These are phyloP conservation scores for Acarospora socialis DNA, from an alignment of 2,329 filamentous ascomycete species.

Conservation along the genomic window DNA sequence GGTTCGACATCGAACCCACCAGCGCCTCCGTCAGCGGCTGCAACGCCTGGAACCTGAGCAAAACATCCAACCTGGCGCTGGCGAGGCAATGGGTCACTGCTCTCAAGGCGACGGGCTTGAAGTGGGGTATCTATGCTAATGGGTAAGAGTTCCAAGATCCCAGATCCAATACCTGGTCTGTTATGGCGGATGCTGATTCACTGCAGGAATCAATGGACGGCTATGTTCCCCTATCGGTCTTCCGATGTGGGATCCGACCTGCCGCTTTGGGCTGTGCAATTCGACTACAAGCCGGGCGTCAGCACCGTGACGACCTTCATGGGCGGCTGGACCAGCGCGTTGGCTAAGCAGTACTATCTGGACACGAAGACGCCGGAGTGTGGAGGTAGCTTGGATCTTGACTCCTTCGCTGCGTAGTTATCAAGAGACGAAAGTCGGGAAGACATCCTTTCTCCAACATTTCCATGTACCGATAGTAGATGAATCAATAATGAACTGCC, in stretches of 20 bases:
- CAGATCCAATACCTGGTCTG: background rate
- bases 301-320: slow-evolving; percentile 16
- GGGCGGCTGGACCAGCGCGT: slow-evolving; percentile 16
- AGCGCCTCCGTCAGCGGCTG: slow-evolving; percentile 7
- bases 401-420: slow-evolving; percentile 6
- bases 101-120: slow-evolving; percentile 11
- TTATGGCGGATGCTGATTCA: background rate
- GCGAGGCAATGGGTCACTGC: slow-evolving; percentile 15
- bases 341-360: slow-evolving; percentile 16
- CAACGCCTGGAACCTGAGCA: slow-evolving; percentile 16
- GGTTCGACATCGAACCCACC: slow-evolving; percentile 16
- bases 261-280: slow-evolving; percentile 17
- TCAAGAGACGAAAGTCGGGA: too few species aligned
- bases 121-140: slow-evolving; percentile 18
- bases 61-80: slow-evolving; percentile 12
- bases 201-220: slow-evolving; percentile 16
- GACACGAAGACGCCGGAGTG: slow-evolving; percentile 13
- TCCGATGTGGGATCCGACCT: slow-evolving; percentile 16
- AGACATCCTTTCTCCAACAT: too few species aligned
- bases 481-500: too few species aligned
- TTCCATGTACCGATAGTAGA: too few species aligned
- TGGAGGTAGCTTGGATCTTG: slow-evolving; percentile 10
- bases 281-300: slow-evolving; percentile 12
- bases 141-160: slow-evolving; percentile 13
- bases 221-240: slow-evolving; percentile 13